phyloP scores from a whole-genome alignment of 257 asterid genomes.

The Plantago major region DNA sequence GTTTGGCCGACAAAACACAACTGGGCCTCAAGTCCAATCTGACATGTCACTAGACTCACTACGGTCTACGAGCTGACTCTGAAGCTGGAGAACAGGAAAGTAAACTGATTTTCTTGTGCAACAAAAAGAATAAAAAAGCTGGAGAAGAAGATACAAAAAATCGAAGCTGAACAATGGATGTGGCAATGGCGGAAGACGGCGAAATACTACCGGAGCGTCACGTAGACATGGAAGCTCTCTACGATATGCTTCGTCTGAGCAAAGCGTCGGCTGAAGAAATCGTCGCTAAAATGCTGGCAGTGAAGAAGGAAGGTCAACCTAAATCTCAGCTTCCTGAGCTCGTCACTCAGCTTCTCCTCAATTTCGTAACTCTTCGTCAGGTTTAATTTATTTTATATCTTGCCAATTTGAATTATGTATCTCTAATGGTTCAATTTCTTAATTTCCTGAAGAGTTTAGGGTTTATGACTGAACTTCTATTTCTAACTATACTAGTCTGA shows the following conservation, averaged over 20 bases:
- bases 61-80: no score
- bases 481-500: no score
- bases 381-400: slow-evolving; percentile 22
- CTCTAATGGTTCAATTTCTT: neutral
- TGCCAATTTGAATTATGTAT: neutral
- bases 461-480: no score
- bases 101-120: no score
- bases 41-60: no score
- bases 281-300: slow-evolving; percentile 63
- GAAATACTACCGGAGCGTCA: slow-evolving; percentile 84
- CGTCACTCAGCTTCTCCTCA: slow-evolving; percentile 73
- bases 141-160: no score
- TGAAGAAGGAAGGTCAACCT: slow-evolving; percentile 55
- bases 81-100: no score
- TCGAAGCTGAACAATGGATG: slow-evolving; percentile 32
- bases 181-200: slow-evolving; percentile 81
- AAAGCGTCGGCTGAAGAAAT: slow-evolving; percentile 71
- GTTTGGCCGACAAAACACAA: no score
- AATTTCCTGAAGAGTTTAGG: no score
- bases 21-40: no score
- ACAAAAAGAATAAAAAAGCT: no score
- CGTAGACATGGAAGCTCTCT: slow-evolving; percentile 64
- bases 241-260: slow-evolving; percentile 58
- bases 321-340: slow-evolving; percentile 66
- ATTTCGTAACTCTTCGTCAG: slow-evolving; percentile 89